phyloP scores from a whole-genome alignment of 176 grass and related monocot genomes.

The Zea luxurians region DNA sequence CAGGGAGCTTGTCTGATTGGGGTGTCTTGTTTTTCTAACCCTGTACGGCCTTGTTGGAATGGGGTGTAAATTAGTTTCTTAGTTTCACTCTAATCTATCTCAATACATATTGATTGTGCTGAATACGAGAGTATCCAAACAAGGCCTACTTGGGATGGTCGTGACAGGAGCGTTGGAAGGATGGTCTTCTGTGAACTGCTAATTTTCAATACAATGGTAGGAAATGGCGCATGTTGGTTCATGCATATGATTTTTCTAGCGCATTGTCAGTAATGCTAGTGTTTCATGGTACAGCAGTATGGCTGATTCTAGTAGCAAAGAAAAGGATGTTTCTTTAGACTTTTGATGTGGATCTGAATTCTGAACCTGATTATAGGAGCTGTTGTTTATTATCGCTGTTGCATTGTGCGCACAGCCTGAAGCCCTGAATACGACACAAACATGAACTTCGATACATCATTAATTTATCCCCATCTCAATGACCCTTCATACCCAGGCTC shows the following conservation, averaged over 20 bases:
- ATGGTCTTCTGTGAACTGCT: neutral
- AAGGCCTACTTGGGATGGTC: too few species aligned
- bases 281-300: neutral
- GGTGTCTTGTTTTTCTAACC: neutral
- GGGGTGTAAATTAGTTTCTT: too few species aligned
- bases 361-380: neutral
- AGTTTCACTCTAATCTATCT: too few species aligned
- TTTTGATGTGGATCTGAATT: constrained; percentile 7
- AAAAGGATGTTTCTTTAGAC: neutral
- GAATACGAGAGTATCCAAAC: too few species aligned
- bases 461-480: neutral
- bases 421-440: neutral
- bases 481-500: neutral
- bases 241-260: neutral
- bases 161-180: neutral
- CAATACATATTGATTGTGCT: too few species aligned
- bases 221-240: neutral
- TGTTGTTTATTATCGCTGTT: neutral
- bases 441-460: neutral
- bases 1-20: neutral
- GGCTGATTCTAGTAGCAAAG: neutral
- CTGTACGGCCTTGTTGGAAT: neutral
- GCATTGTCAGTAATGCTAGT: neutral
- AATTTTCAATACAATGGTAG: neutral
- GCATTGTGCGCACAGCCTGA: neutral